Evolutionary conservation across 1,284 basidiomycete genomes (phyloP), one percentile per base, ranked within the genome.

Genomic region (Ceratobasidium sp.): DNA sequence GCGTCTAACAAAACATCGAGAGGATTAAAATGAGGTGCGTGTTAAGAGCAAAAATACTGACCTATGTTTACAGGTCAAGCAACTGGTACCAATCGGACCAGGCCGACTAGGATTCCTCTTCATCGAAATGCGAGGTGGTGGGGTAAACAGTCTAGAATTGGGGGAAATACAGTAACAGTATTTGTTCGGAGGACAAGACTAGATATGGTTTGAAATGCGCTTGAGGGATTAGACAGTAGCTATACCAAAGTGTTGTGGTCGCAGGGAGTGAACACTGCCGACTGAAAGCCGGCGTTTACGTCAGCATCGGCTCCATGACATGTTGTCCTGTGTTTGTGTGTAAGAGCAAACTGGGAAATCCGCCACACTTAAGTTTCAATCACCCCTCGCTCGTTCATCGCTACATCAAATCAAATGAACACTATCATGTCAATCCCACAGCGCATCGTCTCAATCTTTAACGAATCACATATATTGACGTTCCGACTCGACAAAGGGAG

Each of bases 31-130:
- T n/a, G 16, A 27, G 27, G 18, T n/a, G 35, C 46, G n/a, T 14
- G 12, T 14, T 20, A 54, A 7, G 10, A 23, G 18, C 33, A 30
- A n/a, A 3, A 14, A 18, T 27, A 65, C 73, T 54, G n/a, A 75
- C 73, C 73, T 65, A 54, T 18, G 60, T 66, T 75, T 75, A 27
- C 73, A 75, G 33, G 73, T 75, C n/a, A 75, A 57, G 30, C 73
- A 75, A n/a, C 73, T 75, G 16, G 60, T 66, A 18, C 73, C 73
- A 30, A 23, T 35, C 12, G 73, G 73, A 20, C 73, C 73, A 41
- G 73, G 73, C 16, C 64, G 64, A n/a, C 41, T 64, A 14, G 64
- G 64, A 33, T 66, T 33, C 46, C 20, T 3, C 44, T 66, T 66
- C 64, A 66, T 66, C 23, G 48, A 16, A 41, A 41, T 16, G 41